A percentile compares a stretch with the other conserved stretches of the same genome.
Conservation (phyloP, 305 asterid species). For the Fraxinus albicans region DNA sequence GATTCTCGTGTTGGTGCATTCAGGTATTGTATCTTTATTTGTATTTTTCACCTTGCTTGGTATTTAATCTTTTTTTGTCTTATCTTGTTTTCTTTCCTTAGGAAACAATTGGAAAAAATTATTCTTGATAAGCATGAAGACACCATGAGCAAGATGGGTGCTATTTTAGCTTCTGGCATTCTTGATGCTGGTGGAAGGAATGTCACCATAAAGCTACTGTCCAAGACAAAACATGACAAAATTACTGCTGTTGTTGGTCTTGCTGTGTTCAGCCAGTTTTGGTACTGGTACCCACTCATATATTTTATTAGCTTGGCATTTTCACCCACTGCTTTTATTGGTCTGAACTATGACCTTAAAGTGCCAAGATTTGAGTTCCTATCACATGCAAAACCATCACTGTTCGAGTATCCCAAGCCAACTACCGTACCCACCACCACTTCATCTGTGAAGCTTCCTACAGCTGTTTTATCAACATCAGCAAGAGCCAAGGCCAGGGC, state of each 20-base stretch:
- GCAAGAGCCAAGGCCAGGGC: constrained; percentile 91
- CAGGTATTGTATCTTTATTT: constrained; percentile 48
- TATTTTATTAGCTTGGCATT: constrained; percentile 86
- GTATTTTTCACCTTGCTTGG: background rate
- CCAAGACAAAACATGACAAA: constrained; percentile 90
- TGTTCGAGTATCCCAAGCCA: constrained; percentile 94
- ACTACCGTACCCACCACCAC: constrained; percentile 75
- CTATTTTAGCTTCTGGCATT: constrained; percentile 92
- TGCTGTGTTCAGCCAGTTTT: constrained; percentile 96
- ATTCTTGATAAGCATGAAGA: constrained; percentile 98
- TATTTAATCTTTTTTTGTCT: background rate
- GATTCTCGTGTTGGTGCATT: constrained; percentile 97
- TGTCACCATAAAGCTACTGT: constrained; percentile 73
- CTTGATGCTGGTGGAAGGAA: constrained; percentile 97
- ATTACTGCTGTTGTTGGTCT: constrained; percentile 92
- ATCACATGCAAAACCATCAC: constrained; percentile 92
- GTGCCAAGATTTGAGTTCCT: constrained; percentile 90
- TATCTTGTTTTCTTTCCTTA: constrained; percentile 21
- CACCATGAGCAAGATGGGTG: constrained; percentile 99
- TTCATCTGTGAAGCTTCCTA: constrained; percentile 84
- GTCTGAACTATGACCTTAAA: constrained; percentile 83
- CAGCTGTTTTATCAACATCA: constrained; percentile 90
- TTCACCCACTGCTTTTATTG: constrained; percentile 95
- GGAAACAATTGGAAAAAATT: constrained; percentile 96
- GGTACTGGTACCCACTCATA: constrained; percentile 99